Evolutionary conservation across 2,329 filamentous ascomycete genomes (phyloP), one percentile per base, ranked within the genome.

Genomic region (Aspergillus luchuensis): DNA sequence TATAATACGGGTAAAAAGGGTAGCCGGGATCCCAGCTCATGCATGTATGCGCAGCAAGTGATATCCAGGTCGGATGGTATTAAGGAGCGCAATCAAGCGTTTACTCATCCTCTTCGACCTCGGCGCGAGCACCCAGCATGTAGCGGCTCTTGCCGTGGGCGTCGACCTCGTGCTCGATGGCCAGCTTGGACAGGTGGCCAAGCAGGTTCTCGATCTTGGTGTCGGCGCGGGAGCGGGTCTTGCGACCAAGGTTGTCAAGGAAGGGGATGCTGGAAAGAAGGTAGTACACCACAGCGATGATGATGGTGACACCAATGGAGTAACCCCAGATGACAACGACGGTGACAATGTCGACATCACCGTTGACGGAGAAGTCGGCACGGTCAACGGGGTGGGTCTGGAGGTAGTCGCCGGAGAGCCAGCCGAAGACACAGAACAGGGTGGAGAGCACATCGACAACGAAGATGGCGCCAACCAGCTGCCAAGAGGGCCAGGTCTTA

Each of bases 391-490:
- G 69, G 30, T 36, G 39, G 62, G 74, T 74, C 65, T 71, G 64
- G 52, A 53, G 17, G 62, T 63, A 78, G 51, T 78, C 76, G 61
- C 86, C 87, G 47, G 85, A 84, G 68, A 92, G 80, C 89, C 89
- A 91, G 61, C 89, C 89, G 79, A 91, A 91, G 72, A 90, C 76
- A 78, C 84, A 86, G 84, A 91, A 92, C 71, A 91, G 81, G 59
- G 89, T 91, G 39, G 89, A 86, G 28, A 91, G 77, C 55, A 86
- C 84, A 74, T 91, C 89, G 71, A 92, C 89, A 74, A 85, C 82
- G 67, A 89, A 80, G 75, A 91, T 91, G 68, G 89, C 89, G 64
- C 80, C 81, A 63, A 91, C 82, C 57, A 92, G 81, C 78, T 91
- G 89, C 86, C 87, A 90, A 2, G 88, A 90, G 61, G 89, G 89